Base-by-base conservation (phyloP, 257 asterid species). In the Primulina tabacum region DNA sequence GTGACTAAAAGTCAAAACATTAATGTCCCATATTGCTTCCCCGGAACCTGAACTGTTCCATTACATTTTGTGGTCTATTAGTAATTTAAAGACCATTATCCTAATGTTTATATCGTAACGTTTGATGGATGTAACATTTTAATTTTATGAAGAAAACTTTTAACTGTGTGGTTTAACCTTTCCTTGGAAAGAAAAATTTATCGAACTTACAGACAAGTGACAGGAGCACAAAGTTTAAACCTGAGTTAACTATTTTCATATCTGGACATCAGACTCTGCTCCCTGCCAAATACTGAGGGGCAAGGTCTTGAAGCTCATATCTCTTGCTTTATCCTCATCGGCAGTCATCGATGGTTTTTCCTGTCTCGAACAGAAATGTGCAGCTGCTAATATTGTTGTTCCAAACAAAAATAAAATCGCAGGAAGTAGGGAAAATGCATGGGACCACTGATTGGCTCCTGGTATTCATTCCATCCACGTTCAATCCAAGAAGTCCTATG, bases 181-280 rank as follows among this genome's bases (percentile, higher is more conserved):
- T 5, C 7, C n/a, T 47, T 16, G 11, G 4, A 5, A 16, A 17
- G 60, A 68, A 34, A 47, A 60, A 59, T 32, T 74, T 58, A 75
- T 74, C 9, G 28, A 60, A 77, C 11, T 67, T 64, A 47, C 60
- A 71, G 60, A 61, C 33, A 65, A 72, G 30, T 11, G 72, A 73
- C 73, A 7, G 24, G 60, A 24, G 74, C 28, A 18, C 75, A 21
- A 0, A 32, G 32, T 64, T 76, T 30, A 1, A 52, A 34, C 7
- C 53, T 37, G 14, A 79, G 62, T 8, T 4, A 30, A 56, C 53
- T 11, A 43, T 73, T 80, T 80, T 65, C 80, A 59, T 56, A 80
- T 78, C 53, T 80, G 88, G 18, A 85, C 85, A 71, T 83, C 85
- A 60, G 85, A 62, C 75, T 80, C 80, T 17, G 85, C 83, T 47